Conservation (phyloP, 139 green algal genomes). For the Coelastrella sp. region DNA sequence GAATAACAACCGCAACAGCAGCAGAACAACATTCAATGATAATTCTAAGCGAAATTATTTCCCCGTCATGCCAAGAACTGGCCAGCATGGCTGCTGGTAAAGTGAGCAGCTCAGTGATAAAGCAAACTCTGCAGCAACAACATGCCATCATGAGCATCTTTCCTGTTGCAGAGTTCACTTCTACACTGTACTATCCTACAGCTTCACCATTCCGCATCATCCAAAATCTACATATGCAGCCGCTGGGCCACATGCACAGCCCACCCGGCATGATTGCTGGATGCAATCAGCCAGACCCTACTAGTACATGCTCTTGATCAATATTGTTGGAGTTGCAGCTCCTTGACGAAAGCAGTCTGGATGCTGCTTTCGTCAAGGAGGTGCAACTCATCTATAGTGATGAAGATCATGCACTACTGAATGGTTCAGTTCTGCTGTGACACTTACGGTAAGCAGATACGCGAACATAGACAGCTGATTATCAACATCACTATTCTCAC, state of each 20-base stretch:
- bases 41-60: background rate
- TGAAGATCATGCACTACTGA: too few species aligned
- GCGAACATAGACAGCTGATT: too few species aligned
- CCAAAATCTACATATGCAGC: background rate
- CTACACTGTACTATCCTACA: background rate
- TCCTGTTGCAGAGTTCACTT: too few species aligned
- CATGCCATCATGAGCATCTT: too few species aligned
- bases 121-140: too few species aligned
- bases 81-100: too few species aligned
- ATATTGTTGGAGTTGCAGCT: background rate
- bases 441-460: background rate
- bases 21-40: background rate
- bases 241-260: constrained; percentile 1
- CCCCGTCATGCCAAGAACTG: too few species aligned
- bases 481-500: background rate
- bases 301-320: background rate
- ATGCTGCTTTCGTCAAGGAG: too few species aligned
- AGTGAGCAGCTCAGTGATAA: too few species aligned
- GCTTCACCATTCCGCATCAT: background rate
- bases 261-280: background rate
- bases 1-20: background rate
- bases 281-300: background rate
- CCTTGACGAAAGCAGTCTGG: too few species aligned
- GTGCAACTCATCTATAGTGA: too few species aligned
- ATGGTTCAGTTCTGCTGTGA: too few species aligned